phyloP scores from a whole-genome alignment of 2,329 filamentous ascomycete genomes.

The Cryphonectria japonica region DNA sequence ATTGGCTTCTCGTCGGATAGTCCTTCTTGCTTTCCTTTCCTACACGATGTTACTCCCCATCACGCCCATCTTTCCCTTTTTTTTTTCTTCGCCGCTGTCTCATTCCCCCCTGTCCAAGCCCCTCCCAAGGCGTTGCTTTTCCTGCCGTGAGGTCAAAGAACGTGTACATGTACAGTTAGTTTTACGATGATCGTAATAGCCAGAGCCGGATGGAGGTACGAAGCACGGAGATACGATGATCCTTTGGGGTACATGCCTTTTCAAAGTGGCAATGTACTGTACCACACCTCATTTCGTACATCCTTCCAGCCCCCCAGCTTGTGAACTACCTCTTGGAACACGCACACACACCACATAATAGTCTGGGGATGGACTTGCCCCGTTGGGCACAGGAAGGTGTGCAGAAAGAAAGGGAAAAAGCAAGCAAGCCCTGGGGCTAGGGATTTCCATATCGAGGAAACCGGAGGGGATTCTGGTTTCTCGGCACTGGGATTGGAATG shows the following conservation, averaged over 20 bases:
- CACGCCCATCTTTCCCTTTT: background rate
- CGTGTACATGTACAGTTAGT: background rate
- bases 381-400: background rate
- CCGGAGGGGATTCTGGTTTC: background rate
- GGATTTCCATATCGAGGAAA: background rate
- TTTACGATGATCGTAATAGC: too few species aligned
- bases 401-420: background rate
- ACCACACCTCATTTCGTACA: background rate
- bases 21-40: background rate
- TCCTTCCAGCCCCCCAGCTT: background rate
- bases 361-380: background rate
- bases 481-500: background rate
- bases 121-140: background rate
- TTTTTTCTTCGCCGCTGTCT: background rate
- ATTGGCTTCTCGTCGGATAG: background rate
- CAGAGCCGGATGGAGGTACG: background rate
- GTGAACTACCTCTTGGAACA: background rate
- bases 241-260: background rate
- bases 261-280: background rate
- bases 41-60: background rate
- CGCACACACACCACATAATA: background rate
- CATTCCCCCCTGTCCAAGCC: too few species aligned
- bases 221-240: background rate
- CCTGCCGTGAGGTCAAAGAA: background rate
- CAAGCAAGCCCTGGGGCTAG: background rate